Evolutionary conservation across 208 protist species (phyloP), one percentile per base, ranked within the genome.

Genomic region (Leptomonas seymouri): DNA sequence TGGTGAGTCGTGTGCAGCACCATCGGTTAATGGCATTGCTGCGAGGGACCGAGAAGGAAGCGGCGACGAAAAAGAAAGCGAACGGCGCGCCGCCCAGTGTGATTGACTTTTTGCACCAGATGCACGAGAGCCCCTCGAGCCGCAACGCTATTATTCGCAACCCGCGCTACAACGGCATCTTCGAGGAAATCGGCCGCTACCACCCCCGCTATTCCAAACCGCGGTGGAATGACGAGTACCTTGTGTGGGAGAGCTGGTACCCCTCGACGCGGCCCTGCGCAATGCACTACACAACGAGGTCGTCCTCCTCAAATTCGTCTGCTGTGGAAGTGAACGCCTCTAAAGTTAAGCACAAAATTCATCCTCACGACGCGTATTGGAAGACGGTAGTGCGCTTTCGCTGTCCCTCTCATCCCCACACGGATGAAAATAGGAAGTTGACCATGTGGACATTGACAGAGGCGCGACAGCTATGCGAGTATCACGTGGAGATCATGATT

Each of bases 201-300:
- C 68, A 85, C 53, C 28, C 67, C 8, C 45, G 48, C 18, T 46
- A 86, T 21, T 87, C 85, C 23, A 59, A 46, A 39, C 87, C 88
- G 23, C 71, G 57, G 27, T 96, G 86, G 87, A 91, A 90, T 57
- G 7, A 8, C 14, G 70, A 78, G 20, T 67, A 80, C n/a, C 66
- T 71, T 18, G 77, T 67, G 55, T 96, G 91, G 88, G 88, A 94
- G 45, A 71, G 91, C 46, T 39, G 72, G 54, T 93, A 91, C 61
- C 87, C 90, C 27, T 90, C 84, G 20, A 74, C 27, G 39, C 68
- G 58, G 23, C 60, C 64, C 11, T 85, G 76, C 49, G 44, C 23
- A 8, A 80, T 70, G 61, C 78, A 82, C 49, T 75, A 72, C 45
- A 70, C 75, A 5, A 61, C 30, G 18, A 61, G 71, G 14, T 64